These are phyloP conservation scores for Penicillium longicatenatum DNA, from an alignment of 495 filamentous ascomycete genomes.

Conservation along the genomic window DNA sequence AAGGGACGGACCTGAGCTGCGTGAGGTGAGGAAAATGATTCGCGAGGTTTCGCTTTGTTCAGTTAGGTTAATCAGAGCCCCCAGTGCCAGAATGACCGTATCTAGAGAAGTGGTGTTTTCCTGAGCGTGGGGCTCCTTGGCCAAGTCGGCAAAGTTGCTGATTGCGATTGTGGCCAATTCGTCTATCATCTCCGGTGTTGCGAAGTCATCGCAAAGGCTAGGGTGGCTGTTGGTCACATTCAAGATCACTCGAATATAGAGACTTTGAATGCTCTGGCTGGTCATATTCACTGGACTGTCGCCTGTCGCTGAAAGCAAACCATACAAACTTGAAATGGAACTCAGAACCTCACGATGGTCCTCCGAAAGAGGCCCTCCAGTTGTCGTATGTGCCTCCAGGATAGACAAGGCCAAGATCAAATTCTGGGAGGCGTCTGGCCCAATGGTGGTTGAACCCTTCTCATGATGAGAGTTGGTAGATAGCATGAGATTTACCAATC, in stretches of 20 bases:
- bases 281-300: constrained; percentile 7
- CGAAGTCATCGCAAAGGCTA: constrained; percentile 65
- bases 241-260: constrained; percentile 69
- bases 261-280: constrained; percentile 24
- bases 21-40: constrained; percentile 33
- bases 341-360: constrained; percentile 28
- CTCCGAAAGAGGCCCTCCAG: constrained; percentile 23
- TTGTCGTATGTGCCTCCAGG: constrained; percentile 60
- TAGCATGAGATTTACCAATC: constrained; percentile 32
- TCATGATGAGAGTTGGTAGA: constrained; percentile 9
- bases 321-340: constrained; percentile 32
- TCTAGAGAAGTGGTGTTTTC: constrained; percentile 58
- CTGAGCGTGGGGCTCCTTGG: constrained; percentile 43
- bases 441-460: background rate
- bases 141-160: constrained; percentile 40
- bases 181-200: constrained; percentile 55
- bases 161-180: constrained; percentile 55
- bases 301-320: constrained; percentile 25
- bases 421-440: constrained; percentile 16
- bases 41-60: constrained; percentile 68
- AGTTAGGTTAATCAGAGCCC: constrained; percentile 85
- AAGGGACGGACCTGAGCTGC: constrained; percentile 25
- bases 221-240: constrained; percentile 86
- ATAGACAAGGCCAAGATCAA: constrained; percentile 55
- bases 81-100: constrained; percentile 74